A percentile compares a stretch with the other conserved stretches of the same genome.
phyloP scores from a whole-genome alignment of 2,329 filamentous ascomycete species.

The Calonectria crousiana region DNA sequence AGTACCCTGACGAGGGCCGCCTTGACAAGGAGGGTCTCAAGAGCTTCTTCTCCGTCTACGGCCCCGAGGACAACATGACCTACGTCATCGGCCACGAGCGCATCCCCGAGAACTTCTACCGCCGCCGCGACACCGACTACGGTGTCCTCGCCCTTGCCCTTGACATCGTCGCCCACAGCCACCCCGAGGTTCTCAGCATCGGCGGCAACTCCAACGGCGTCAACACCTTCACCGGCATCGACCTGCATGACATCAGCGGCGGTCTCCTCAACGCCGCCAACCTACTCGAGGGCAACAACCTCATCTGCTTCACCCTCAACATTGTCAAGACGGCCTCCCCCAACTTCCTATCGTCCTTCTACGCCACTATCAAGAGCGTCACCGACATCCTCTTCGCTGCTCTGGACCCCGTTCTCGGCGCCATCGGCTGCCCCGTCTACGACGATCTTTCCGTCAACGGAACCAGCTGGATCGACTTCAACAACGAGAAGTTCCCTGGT shows the following conservation, averaged over 20 bases:
- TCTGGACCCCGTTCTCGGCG: neutral
- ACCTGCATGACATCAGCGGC: constrained; percentile 56
- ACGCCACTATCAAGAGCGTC: neutral
- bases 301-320: neutral
- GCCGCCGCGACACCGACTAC: constrained; percentile 55
- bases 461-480: constrained; percentile 36
- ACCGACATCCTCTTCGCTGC: neutral
- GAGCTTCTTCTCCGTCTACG: constrained; percentile 60
- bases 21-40: constrained; percentile 52
- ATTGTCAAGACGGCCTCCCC: neutral
- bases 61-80: constrained; percentile 50
- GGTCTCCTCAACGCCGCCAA: neutral
- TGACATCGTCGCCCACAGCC: constrained; percentile 54
- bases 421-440: constrained; percentile 31
- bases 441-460: constrained; percentile 35
- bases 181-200: constrained; percentile 58
- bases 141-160: constrained; percentile 55
- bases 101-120: constrained; percentile 66
- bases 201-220: constrained; percentile 65
- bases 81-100: constrained; percentile 62
- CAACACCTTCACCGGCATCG: constrained; percentile 63
- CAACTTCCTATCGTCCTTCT: neutral
- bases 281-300: neutral
- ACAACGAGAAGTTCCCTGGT: constrained; percentile 34
- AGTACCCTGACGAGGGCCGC: constrained; percentile 50